Evolutionary conservation across 345 rosid genomes (phyloP), one percentile per base, ranked within the genome.

Genomic region (Corchorus olitorius): DNA sequence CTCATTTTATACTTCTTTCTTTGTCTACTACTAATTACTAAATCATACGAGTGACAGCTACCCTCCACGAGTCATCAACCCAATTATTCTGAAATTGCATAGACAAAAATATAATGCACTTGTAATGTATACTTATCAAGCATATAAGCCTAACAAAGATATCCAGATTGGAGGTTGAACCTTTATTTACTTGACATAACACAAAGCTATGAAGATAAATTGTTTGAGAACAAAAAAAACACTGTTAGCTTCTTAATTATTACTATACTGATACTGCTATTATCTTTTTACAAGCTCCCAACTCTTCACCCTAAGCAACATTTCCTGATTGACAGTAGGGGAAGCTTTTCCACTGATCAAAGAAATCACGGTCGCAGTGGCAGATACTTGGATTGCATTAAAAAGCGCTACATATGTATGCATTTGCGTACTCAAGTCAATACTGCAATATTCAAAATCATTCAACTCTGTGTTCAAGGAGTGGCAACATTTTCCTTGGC

Each of bases 401-500:
- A 33, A 15, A 35, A 11, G 20, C 73, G 56, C 65, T 35, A 27
- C 1, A 27, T 27, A 27, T 27, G 27, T 27, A 22, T 5, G 59
- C 19, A 1, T 60, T 65, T 66, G 39, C 63, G 53, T 39, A 6
- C 63, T 19, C 3, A 52, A 8, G 39, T n/a, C 48, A 13, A 12
- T 46, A 35, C 22, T 35, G 22, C 34, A 19, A 20, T 62, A 34
- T 20, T 0, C 14, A 22, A 27, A 75, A 15, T 45, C 11, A 59
- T 50, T 52, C 33, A 39, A 20, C 22, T 15, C 22, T 15, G 14
- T 16, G 33, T 75, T 92, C 84, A 92, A 1, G 97, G 97, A 55
- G 93, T 90, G 35, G 99, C 94, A n/a, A 91, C 84, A 39, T 93
- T 92, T 76, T 89, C 97, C 85, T 83, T 87, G 35, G 97, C 92